These are phyloP conservation scores for Psidium friedrichsthalianum DNA, from an alignment of 345 rosid species.

Conservation along the genomic window DNA sequence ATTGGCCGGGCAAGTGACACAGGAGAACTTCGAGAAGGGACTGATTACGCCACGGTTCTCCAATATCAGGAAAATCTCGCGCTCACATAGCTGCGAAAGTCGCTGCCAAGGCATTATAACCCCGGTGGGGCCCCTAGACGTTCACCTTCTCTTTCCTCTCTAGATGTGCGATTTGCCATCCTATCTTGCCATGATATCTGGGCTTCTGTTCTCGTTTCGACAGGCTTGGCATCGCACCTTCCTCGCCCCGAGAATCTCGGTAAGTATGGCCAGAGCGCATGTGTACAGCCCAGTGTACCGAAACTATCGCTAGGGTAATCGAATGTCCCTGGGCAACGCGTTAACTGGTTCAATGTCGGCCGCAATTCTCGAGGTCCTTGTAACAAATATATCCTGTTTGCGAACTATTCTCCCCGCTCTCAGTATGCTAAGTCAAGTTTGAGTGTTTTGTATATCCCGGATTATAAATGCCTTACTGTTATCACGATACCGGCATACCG, in stretches of 20 bases:
- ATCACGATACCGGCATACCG: neutral
- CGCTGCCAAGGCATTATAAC: conserved; percentile 89
- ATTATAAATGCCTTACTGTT: neutral
- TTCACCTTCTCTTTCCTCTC: neutral
- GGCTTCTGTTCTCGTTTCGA: neutral
- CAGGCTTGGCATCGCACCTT: conserved; percentile 78
- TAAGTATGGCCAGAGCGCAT: conserved; percentile 87
- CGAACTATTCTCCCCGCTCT: neutral
- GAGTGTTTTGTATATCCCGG: neutral
- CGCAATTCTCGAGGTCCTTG: neutral
- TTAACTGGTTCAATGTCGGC: too few relatives aligned
- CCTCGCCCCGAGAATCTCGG: conserved; percentile 77
- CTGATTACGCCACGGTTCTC: conserved; percentile 86
- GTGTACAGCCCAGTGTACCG: conserved; percentile 88
- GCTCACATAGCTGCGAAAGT: conserved; percentile 92
- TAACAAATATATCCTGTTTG: neutral
- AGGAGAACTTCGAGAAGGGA: conserved; percentile 65
- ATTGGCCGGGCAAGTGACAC: conserved; percentile 66
- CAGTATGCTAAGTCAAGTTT: neutral
- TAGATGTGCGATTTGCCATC: neutral
- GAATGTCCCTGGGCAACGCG: too few relatives aligned
- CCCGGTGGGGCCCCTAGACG: conserved; percentile 32
- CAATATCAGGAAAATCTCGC: conserved; percentile 71
- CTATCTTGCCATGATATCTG: too few relatives aligned
- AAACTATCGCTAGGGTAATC: conserved; percentile 35